phyloP scores from a whole-genome alignment of 371 early-diverging fungal genomes.

The Apophysomyces variabilis region DNA sequence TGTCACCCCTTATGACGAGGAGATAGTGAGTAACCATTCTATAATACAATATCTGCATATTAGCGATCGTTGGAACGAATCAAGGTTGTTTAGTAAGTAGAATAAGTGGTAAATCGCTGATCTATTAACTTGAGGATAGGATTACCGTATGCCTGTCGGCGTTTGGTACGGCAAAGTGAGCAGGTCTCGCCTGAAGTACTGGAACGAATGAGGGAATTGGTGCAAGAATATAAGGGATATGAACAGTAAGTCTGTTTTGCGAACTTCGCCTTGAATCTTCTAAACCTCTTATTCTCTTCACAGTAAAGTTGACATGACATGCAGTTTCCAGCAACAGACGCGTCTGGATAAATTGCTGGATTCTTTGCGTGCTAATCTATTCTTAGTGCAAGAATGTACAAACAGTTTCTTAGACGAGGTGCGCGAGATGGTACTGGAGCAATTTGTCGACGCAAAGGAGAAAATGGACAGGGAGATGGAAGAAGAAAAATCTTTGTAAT shows the following conservation, averaged over 20 bases:
- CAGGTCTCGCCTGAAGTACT: constrained; percentile 10
- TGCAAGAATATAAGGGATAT: constrained; percentile 28
- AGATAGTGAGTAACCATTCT: constrained; percentile 53
- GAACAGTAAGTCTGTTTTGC: constrained; percentile 22
- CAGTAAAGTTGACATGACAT: constrained; percentile 26
- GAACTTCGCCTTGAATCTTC: too few species aligned
- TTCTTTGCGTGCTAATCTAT: constrained; percentile 23
- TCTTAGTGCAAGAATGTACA: constrained; percentile 13
- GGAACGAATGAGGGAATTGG: constrained; percentile 20
- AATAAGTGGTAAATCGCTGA: neutral
- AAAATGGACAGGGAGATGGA: neutral
- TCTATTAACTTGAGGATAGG: constrained; percentile 5
- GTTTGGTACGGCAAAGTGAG: constrained; percentile 1
- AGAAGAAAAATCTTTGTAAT: constrained; percentile 1
- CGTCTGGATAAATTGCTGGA: constrained; percentile 24
- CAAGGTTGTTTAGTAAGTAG: constrained; percentile 49
- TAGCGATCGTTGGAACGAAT: constrained; percentile 49
- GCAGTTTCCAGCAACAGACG: constrained; percentile 12
- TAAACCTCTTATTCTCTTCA: neutral
- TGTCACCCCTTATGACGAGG: constrained; percentile 73
- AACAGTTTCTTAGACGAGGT: neutral
- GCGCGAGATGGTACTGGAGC: neutral
- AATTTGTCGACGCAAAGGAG: neutral
- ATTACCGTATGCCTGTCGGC: constrained; percentile 23
- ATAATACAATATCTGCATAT: constrained; percentile 64